These are phyloP conservation scores for Dothistroma pini DNA, from an alignment of 2,329 filamentous ascomycete species.

Conservation along the genomic window DNA sequence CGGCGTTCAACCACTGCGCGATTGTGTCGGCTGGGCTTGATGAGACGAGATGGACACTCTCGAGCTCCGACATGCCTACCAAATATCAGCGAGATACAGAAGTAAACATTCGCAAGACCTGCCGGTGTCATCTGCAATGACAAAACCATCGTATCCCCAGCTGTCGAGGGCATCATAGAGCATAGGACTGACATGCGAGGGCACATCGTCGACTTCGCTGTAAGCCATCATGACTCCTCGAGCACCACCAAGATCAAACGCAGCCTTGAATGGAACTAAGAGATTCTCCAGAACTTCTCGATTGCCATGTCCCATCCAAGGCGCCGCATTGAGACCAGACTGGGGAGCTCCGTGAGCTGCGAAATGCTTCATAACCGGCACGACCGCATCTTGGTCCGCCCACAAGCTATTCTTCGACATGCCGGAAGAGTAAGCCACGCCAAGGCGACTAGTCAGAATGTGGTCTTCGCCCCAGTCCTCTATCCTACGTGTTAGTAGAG, in stretches of 20 bases:
- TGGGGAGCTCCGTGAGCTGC: conserved; percentile 19
- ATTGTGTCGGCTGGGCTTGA: conserved; percentile 11
- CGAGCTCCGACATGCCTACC: conserved; percentile 16
- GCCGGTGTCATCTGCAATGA: conserved; percentile 20
- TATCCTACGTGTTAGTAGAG: not conserved
- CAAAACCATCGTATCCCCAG: conserved; percentile 17
- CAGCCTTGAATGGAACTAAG: conserved; percentile 16
- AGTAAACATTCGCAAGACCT: not conserved
- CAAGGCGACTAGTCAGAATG: conserved; percentile 18
- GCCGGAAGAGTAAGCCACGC: conserved; percentile 17
- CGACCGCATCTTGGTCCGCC: conserved; percentile 14
- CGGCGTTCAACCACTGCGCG: conserved; percentile 18
- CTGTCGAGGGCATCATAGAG: conserved; percentile 15
- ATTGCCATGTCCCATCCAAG: conserved; percentile 19
- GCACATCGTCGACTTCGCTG: conserved; percentile 18
- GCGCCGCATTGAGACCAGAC: conserved; percentile 14
- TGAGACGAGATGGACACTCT: conserved; percentile 10
- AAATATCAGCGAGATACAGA: not conserved
- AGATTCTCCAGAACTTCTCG: conserved; percentile 17
- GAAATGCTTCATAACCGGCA: conserved; percentile 22
- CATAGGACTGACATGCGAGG: conserved; percentile 17
- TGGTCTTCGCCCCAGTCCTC: conserved; percentile 22
- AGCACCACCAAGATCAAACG: conserved; percentile 16
- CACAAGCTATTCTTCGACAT: conserved; percentile 17
- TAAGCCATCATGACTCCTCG: conserved; percentile 22